Base-by-base conservation (phyloP, 1,284 basidiomycete species). In the Cutaneotrichosporon dermatis region DNA sequence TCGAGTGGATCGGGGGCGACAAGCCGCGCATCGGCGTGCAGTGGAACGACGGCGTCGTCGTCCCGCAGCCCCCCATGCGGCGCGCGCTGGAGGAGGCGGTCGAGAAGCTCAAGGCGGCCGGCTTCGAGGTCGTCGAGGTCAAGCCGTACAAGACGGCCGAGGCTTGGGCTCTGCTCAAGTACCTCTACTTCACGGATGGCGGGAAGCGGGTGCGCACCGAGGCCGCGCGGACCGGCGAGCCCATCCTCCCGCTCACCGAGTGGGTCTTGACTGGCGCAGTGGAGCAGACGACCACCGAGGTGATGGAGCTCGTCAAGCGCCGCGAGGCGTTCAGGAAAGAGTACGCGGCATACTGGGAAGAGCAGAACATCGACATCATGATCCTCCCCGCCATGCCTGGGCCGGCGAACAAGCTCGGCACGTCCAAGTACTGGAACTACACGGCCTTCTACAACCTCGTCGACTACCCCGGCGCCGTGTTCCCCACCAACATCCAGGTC, bases 401-500 rank as follows among this genome's bases (percentile, higher is more conserved):
- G 25, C 70, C 73, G 0, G 74, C 75, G 0, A 69, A 67, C 12
- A 61, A 63, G 35, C 60, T 66, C 35, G 68, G 66, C 16, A 75
- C 72, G 6, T 64, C 69, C 15, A 70, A 68, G 58, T 73, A 75
- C 56, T 75, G 75, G 69, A 54, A 58, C 34, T 88, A 88, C 67
- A 88, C 88, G 0, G 78, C 80, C 68, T 58, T 85, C 33, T 89
- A 83, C 81, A 90, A 89, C 69, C 71, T 81, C 7, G 79, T 89
- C 37, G 89, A 90, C 71, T 88, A 85, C 66, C 81, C 88, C 0
- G 81, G 83, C 3, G 79, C 84, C 12, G 78, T 83, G 5, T 82
- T 92, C 64, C 90, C 90, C 0, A 85, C 86, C 1, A 82, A 84
- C 0, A 63, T 67, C 54, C 80, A 25, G 36, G 67, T 64, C 44